Evolutionary conservation across 768 basidiomycete species (phyloP).

Genomic region (Exidia glandulosa): DNA sequence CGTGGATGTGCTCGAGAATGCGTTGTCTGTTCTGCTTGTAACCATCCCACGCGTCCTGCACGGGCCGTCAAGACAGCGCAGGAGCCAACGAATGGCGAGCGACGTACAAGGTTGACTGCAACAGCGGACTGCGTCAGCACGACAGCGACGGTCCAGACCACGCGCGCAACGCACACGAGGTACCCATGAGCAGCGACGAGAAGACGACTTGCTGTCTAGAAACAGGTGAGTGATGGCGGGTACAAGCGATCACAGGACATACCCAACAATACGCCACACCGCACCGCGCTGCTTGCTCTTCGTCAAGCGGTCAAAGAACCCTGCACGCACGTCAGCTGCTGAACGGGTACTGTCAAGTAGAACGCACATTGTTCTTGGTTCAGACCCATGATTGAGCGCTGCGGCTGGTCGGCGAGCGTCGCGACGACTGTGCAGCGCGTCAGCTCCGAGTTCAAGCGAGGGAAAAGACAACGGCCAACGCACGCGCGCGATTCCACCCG

Average conservation of each 20-base stretch:
- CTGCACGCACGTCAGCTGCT: slow-evolving; percentile 15
- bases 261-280: slow-evolving; percentile 46
- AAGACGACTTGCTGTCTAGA: slow-evolving; percentile 47
- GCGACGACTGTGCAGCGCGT: slow-evolving; percentile 28
- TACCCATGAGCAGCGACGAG: slow-evolving; percentile 31
- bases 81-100: neutral
- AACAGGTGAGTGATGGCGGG: neutral
- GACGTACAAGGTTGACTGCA: slow-evolving; percentile 17
- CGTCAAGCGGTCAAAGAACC: slow-evolving; percentile 37
- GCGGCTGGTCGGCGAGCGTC: slow-evolving; percentile 28
- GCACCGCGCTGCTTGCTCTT: slow-evolving; percentile 36
- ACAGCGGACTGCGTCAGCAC: neutral
- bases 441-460: neutral
- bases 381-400: slow-evolving; percentile 44
- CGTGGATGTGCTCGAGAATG: slow-evolving; percentile 39
- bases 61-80: neutral
- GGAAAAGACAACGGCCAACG: slow-evolving; percentile 4
- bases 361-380: slow-evolving; percentile 40
- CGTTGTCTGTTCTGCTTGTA: slow-evolving; percentile 45
- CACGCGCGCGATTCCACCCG: slow-evolving; percentile 28
- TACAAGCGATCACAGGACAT: neutral
- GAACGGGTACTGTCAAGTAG: neutral
- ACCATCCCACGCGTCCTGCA: slow-evolving; percentile 47
- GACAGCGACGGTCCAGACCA: slow-evolving; percentile 5
- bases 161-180: slow-evolving; percentile 21